Evolutionary conservation across 2,329 filamentous ascomycete genomes (phyloP), one percentile per base, ranked within the genome.

Genomic region (Fusarium haematococcum): DNA sequence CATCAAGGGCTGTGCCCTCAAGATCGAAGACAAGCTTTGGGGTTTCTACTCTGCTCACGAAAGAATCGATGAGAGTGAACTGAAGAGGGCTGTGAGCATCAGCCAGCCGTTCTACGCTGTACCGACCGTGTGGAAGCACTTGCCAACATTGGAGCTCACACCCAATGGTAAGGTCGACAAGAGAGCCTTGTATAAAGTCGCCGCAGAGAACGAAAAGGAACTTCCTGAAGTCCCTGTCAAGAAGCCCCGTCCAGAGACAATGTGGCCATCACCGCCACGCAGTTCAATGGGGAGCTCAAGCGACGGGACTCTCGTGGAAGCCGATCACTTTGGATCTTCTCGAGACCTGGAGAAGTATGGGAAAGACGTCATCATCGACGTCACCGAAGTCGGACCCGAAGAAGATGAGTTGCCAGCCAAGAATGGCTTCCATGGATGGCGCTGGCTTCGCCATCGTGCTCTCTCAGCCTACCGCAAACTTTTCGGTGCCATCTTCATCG

Each of bases 141-240:
- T 72, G 2, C 57, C 61, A 8, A 61, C 65, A n/a, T 37, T 74
- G 2, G 43, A 74, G 23, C 71, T 74, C 2, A 74, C 71, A 1
- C 71, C 71, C 0, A 74, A 74, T 9, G 71, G 71, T 3, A 74
- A 74, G 2, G n/a, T 75, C 1, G 71, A 74, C 2, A 74, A 74
- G 37, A 60, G 60, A 6, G 61, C 48, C 0, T 1, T 74, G 41
- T 64, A 67, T 25, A 56, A 61, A 20, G 63, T 75, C 1, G 71
- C 71, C 3, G 20, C 65, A 2, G 43, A 63, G 6, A 14, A 35
- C 1, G 14, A 1, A 11, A 2, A 25, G 4, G 30, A 7, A 2
- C 37, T 58, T 2, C n/a, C 27, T 1, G 30, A 35, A 30, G 6
- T 9, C 32, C 37, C 62, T 1, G 30, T 37, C 18, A 23, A 18